Base-by-base conservation (phyloP, 2,329 filamentous ascomycete genomes). In the Neofusicoccum parvum region DNA sequence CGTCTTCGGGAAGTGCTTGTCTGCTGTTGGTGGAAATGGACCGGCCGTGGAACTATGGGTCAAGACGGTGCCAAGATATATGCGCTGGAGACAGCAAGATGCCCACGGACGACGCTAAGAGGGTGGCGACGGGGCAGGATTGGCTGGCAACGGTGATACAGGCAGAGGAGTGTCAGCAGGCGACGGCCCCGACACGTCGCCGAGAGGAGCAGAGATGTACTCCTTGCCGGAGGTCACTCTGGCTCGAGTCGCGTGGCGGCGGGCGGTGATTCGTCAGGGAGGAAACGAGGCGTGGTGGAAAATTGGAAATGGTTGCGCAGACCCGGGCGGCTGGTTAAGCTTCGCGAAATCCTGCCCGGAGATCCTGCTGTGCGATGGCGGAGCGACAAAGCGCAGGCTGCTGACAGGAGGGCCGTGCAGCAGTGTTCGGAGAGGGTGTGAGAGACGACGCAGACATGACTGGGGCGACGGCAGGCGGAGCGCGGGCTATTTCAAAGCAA, bases 191-290 rank as follows among this genome's bases (percentile, higher is more conserved):
- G 20, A 20, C 20, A 20, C 20, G 20, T 20, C 20, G 20, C 20
- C 20, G 20, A 23, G 23, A 23, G 23, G 23, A 23, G 23, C 23
- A 45, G 49, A 45, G 37, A 15, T 27, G 54, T 14, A 62, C 51
- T 59, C 63, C 63, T 65, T 65, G 63, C 51, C 53, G 63, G 36
- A 59, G 20, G 53, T 7, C 17, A 23, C 43, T 48, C 32, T 37
- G n/a, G 43, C 51, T 23, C 36, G 45, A 41, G 45, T 36, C 12
- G 46, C 27, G 17, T 34, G 32, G 43, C 7, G 48, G 49, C n/a
- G 39, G 32, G 49, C 62, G n/a, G 14, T 64, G 62, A 64, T 64
- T 64, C 62, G 62, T 64, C 62, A 45, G 34, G 62, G 23, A 20
- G 17, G 17, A 39, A 56, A 23, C 32, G 50, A 10, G 41, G 2